Evolutionary conservation across 352 stramenopile genomes (phyloP).

Genomic region (Globisporangium okanoganense): DNA sequence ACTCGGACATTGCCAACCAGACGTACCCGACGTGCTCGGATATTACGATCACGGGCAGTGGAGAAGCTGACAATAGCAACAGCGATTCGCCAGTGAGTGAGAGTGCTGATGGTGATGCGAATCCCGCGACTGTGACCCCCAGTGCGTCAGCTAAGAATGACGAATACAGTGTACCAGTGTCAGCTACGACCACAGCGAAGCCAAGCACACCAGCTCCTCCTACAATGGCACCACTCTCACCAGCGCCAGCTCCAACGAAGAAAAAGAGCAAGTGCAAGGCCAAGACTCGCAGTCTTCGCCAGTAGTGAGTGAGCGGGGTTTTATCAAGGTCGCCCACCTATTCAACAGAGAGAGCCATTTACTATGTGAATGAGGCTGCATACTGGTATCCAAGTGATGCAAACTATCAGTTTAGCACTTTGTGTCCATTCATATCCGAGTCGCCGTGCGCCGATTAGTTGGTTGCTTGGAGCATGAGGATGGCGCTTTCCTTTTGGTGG

Average conservation of each 20-base stretch:
- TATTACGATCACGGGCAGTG: neutral
- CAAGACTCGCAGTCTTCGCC: conserved; percentile 1
- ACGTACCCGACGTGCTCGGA: conserved; percentile 52
- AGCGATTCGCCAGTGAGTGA: neutral
- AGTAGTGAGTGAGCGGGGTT: neutral
- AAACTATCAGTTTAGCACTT: too few relatives aligned
- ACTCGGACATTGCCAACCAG: conserved; percentile 53
- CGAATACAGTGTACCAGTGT: neutral
- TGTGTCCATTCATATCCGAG: too few relatives aligned
- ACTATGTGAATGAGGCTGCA: neutral
- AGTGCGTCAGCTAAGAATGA: neutral
- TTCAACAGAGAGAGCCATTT: neutral
- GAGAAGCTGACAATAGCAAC: neutral
- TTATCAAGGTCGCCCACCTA: neutral
- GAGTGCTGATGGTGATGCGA: neutral
- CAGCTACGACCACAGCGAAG: neutral
- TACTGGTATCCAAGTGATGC: too few relatives aligned
- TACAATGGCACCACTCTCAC: neutral
- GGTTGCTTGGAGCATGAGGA: too few relatives aligned
- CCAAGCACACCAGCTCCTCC: neutral
- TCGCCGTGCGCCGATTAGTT: too few relatives aligned
- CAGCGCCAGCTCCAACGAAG: conserved; percentile 3
- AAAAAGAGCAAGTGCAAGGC: conserved; percentile 10
- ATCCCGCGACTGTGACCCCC: neutral
- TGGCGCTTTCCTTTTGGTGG: too few relatives aligned